phyloP scores from a whole-genome alignment of 2,329 filamentous ascomycete genomes.

The Botrytis fabae region DNA sequence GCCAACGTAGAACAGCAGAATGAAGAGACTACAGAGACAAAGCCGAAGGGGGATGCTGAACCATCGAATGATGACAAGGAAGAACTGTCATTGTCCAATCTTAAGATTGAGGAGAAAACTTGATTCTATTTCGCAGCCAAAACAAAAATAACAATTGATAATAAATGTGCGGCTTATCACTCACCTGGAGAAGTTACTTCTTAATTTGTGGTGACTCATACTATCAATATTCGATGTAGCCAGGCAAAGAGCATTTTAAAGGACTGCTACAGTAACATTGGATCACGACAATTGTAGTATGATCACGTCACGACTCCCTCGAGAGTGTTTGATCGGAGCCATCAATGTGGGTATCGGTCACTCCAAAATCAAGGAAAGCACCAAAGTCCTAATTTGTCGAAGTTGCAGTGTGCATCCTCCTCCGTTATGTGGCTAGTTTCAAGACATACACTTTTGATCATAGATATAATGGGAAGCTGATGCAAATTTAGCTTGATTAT shows the following conservation, averaged over 20 bases:
- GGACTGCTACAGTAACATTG: neutral
- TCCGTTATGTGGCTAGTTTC: neutral
- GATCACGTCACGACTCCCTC: neutral
- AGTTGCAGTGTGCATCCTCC: neutral
- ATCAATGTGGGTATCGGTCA: neutral
- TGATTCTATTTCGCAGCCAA: constrained; percentile 26
- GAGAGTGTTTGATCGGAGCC: neutral
- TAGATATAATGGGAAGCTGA: neutral
- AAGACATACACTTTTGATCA: neutral
- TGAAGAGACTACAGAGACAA: neutral
- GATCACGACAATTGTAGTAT: neutral
- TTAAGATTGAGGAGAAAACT: constrained; percentile 38
- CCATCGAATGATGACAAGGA: constrained; percentile 14
- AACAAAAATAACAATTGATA: neutral
- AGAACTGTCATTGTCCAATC: constrained; percentile 30
- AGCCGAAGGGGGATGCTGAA: neutral
- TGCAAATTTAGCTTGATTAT: constrained; percentile 31
- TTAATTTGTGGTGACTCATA: constrained; percentile 3
- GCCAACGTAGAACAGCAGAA: neutral
- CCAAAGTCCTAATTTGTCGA: neutral
- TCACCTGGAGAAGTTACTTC: neutral
- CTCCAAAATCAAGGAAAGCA: neutral
- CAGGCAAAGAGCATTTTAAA: neutral
- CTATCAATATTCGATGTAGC: neutral
- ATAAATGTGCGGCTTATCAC: neutral